These are phyloP conservation scores for Dactylellina sp. DNA, from an alignment of 2,329 filamentous ascomycete species.

Conservation along the genomic window DNA sequence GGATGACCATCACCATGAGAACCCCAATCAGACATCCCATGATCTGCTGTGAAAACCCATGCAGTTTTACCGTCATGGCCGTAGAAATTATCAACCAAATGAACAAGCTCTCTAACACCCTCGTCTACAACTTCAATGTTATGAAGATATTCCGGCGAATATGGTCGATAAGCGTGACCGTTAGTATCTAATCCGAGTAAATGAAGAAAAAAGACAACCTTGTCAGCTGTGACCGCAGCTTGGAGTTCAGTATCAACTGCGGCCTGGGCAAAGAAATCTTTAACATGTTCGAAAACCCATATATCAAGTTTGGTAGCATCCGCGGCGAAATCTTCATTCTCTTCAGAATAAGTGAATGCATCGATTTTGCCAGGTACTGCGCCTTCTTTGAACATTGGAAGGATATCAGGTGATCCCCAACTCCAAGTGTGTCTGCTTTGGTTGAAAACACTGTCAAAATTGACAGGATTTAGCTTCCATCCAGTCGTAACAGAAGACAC, in stretches of 20 bases:
- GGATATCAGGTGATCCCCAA: slow-evolving; percentile 97
- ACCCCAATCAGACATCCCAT: slow-evolving; percentile 99
- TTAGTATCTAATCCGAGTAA: slow-evolving; percentile 90
- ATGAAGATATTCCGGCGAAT: slow-evolving; percentile 92
- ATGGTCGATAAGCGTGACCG: slow-evolving; percentile 86
- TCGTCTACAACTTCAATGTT: slow-evolving; percentile 95
- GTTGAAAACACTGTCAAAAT: slow-evolving; percentile 99
- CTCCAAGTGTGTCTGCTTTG: slow-evolving; percentile 97
- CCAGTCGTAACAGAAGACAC: slow-evolving; percentile 96
- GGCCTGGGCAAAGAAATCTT: slow-evolving; percentile 84
- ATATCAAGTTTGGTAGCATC: slow-evolving; percentile 84
- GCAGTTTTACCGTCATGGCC: slow-evolving; percentile 83
- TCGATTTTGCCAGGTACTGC: slow-evolving; percentile 87
- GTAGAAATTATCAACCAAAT: slow-evolving; percentile 87
- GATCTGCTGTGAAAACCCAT: slow-evolving; percentile 96
- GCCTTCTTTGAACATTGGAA: slow-evolving; percentile 97
- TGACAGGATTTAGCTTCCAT: slow-evolving; percentile 97
- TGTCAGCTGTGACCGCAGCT: slow-evolving; percentile 79
- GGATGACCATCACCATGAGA: slow-evolving; percentile 98
- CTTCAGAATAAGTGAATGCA: slow-evolving; percentile 83
- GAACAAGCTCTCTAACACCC: slow-evolving; percentile 84
- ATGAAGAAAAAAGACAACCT: slow-evolving; percentile 94
- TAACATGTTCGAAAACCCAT: slow-evolving; percentile 97
- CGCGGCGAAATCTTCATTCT: slow-evolving; percentile 89
- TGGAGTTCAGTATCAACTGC: slow-evolving; percentile 80